These are phyloP conservation scores for Pneumocystis sp. DNA, from an alignment of 1,139 yeast genomes.

Conservation along the genomic window DNA sequence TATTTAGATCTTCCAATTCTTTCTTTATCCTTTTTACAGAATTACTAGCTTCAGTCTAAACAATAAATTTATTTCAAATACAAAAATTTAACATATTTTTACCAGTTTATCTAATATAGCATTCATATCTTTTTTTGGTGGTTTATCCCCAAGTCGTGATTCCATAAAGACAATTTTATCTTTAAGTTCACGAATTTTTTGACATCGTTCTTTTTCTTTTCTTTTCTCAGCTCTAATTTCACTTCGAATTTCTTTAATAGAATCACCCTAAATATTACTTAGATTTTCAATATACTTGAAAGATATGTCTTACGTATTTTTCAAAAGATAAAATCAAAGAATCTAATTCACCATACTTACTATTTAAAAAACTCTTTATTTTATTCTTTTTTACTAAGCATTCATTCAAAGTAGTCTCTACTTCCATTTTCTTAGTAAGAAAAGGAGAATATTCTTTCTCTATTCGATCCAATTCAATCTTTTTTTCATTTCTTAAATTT, in stretches of 20 bases:
- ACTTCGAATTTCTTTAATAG: not conserved
- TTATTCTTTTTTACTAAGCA: not conserved
- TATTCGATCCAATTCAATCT: slow-evolving; percentile 1
- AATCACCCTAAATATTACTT: not conserved
- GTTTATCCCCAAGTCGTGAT: not conserved
- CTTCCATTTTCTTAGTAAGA: not conserved
- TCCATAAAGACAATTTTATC: not conserved
- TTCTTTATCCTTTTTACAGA: not conserved
- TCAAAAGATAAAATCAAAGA: not conserved
- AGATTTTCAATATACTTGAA: not conserved
- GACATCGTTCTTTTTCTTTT: not conserved
- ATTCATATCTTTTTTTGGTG: not conserved
- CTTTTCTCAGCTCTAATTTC: not conserved
- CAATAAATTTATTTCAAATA: not conserved
- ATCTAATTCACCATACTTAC: not conserved
- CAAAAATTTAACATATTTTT: not conserved
- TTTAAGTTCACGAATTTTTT: not conserved
- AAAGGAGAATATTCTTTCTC: not conserved
- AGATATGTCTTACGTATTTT: not conserved
- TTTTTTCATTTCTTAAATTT: slow-evolving; percentile 15
- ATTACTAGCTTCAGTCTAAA: not conserved
- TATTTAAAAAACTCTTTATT: not conserved
- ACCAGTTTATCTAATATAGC: not conserved
- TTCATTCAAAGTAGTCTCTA: not conserved
- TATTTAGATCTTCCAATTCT: not conserved